Evolutionary conservation across 495 filamentous ascomycete species (phyloP), one percentile per base, ranked within the genome.

Genomic region (Amniculicola lignicola): DNA sequence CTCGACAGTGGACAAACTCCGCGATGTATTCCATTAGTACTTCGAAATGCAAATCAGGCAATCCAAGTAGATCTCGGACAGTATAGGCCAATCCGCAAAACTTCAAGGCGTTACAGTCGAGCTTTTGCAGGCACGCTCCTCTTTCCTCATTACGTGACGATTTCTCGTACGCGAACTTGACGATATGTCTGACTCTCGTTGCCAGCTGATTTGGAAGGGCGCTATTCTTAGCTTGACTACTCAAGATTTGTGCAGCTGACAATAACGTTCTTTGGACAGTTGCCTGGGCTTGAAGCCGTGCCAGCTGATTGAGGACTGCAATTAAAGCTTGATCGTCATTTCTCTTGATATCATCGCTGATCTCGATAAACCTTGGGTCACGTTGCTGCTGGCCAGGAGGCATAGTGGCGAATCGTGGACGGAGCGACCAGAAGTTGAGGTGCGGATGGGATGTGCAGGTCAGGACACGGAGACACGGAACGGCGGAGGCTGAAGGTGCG

Each of bases 161-260:
- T 12, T 43, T 24, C 11, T 21, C 14, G 16, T 19, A 43, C 14
- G 21, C 21, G 24, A 43, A 43, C 16, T 43, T 43, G 16, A 43
- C 14, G 21, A 43, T 19, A 43, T 43, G 40, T 21, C 24, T 43
- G n/a, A 43, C 40, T 43, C 40, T 43, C 14, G 4, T 43, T 43
- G 40, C 16, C 21, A 6, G 40, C 21, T 43, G 16, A 18, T 43
- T 43, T 43, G 16, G 40, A 43, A 43, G 40, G 21, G 40, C 40
- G n/a, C 40, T 19, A 14, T 43, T 24, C 40, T 43, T 43, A 43
- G n/a, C 5, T 5, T 43, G 16, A 43, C 40, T 43, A 12, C 40
- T 43, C 14, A 43, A 21, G 21, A 43, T 43, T 21, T 5, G n/a
- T 19, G 40, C 40, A 21, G 40, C 21, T 14, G 16, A 43, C 24